Percentiles rank a stretch among this genome's conserved stretches.
These are phyloP conservation scores for Pseudogymnoascus sp. DNA, from an alignment of 2,329 filamentous ascomycete genomes.

Conservation along the genomic window DNA sequence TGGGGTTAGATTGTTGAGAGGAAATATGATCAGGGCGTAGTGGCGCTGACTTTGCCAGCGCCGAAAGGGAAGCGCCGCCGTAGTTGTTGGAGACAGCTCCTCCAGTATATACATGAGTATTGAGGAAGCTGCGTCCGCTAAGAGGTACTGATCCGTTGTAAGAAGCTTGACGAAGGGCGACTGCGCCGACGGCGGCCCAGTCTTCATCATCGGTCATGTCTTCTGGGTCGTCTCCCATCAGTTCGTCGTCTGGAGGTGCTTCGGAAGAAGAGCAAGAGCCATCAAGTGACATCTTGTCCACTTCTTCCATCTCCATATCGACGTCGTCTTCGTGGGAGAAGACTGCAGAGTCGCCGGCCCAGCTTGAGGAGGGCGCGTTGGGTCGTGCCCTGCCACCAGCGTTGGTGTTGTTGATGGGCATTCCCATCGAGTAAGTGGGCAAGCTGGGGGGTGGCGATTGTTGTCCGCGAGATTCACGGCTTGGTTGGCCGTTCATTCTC, in stretches of 20 bases:
- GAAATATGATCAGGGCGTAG: conserved; percentile 16
- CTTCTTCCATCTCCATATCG: conserved; percentile 71
- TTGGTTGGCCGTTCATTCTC: conserved; percentile 57
- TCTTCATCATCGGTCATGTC: conserved; percentile 94
- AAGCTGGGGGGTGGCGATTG: conserved; percentile 36
- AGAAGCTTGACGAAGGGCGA: conserved; percentile 65
- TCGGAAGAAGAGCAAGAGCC: conserved; percentile 71
- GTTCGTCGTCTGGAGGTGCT: conserved; percentile 55
- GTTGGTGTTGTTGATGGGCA: conserved; percentile 47
- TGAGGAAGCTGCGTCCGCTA: conserved; percentile 37
- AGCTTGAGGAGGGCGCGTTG: conserved; percentile 50
- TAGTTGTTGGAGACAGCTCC: conserved; percentile 21
- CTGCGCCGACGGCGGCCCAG: conserved; percentile 84
- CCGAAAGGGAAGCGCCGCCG: conserved; percentile 24
- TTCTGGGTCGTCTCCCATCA: conserved; percentile 67
- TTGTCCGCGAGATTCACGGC: conserved; percentile 32
- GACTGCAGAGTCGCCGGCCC: conserved; percentile 61
- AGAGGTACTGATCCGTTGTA: conserved; percentile 51
- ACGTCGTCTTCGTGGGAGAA: conserved; percentile 67
- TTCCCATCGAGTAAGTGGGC: conserved; percentile 40
- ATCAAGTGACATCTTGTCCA: conserved; percentile 90
- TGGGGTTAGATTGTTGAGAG: conserved; percentile 39
- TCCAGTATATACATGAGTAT: conserved; percentile 42
- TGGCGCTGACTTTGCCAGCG: conserved; percentile 27
- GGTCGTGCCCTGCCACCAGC: conserved; percentile 43